phyloP scores from a whole-genome alignment of 208 protist species.

The Leptomonas seymouri region DNA sequence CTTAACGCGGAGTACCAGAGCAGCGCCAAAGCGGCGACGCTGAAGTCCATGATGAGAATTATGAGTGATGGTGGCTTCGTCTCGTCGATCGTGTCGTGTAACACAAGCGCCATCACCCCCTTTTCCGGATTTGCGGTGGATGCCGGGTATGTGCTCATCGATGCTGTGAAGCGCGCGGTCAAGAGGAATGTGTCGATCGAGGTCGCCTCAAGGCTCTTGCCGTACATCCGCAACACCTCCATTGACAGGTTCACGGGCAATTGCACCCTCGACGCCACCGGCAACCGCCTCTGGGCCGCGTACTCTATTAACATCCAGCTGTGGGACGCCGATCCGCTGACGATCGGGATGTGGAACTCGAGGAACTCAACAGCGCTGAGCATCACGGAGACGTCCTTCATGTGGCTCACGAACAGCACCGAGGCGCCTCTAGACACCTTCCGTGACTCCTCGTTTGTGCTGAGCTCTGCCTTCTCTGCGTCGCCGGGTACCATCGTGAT shows the following conservation, averaged over 20 bases:
- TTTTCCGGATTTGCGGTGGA: conserved; percentile 76
- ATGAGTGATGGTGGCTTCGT: conserved; percentile 70
- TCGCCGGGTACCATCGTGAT: conserved; percentile 83
- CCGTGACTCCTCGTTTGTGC: conserved; percentile 81
- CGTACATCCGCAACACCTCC: conserved; percentile 59
- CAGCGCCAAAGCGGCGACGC: conserved; percentile 26
- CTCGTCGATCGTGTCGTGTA: conserved; percentile 50
- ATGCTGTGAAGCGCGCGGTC: conserved; percentile 54
- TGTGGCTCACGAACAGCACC: conserved; percentile 74
- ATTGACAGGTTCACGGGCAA: conserved; percentile 59
- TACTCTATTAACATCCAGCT: conserved; percentile 78
- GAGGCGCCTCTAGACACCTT: conserved; percentile 73
- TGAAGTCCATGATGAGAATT: conserved; percentile 41
- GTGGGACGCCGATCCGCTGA: conserved; percentile 33
- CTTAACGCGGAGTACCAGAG: conserved; percentile 48
- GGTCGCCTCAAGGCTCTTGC: conserved; percentile 42
- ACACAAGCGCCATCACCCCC: conserved; percentile 38
- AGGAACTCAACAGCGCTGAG: conserved; percentile 38
- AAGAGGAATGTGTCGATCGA: conserved; percentile 50
- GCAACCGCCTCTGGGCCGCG: conserved; percentile 68
- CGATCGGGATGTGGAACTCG: conserved; percentile 68
- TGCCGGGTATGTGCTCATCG: conserved; percentile 68
- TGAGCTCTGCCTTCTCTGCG: conserved; percentile 61
- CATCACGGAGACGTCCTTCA: conserved; percentile 37
- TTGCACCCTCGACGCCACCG: conserved; percentile 68